Percentiles rank a stretch among this genome's conserved stretches.
Conservation (phyloP, 805 yeast genomes). For the Debaryomyces castellii region DNA sequence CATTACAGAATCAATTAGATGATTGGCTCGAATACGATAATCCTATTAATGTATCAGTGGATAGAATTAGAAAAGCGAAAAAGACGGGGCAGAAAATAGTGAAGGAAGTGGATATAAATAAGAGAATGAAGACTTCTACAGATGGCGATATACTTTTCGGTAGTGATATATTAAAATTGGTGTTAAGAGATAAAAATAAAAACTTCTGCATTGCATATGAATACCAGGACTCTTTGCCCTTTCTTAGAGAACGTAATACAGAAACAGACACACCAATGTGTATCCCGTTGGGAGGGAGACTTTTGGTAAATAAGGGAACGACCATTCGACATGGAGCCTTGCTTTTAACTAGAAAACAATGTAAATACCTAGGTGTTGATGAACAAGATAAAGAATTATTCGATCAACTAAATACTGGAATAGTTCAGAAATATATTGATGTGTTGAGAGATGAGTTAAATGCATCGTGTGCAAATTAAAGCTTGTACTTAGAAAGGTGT, state of each 20-base stretch:
- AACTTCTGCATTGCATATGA: constrained; percentile 60
- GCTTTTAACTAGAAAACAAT: constrained; percentile 30
- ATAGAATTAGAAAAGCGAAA: constrained; percentile 40
- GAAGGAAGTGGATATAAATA: constrained; percentile 51
- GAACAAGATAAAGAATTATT: constrained; percentile 21
- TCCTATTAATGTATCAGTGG: constrained; percentile 60
- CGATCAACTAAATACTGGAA: constrained; percentile 30
- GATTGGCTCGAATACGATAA: constrained; percentile 51
- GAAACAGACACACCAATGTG: constrained; percentile 29
- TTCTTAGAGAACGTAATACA: constrained; percentile 34
- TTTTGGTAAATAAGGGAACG: constrained; percentile 51
- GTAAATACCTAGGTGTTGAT: constrained; percentile 32
- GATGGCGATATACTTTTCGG: background rate
- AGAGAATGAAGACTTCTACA: constrained; percentile 13
- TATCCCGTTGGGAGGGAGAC: constrained; percentile 55
- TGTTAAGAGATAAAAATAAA: constrained; percentile 54
- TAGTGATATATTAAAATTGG: constrained; percentile 47
- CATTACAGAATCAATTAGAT: constrained; percentile 55
- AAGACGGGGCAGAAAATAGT: constrained; percentile 31
- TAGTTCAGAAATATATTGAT: constrained; percentile 39
- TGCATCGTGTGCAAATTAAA: background rate
- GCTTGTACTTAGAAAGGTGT: background rate
- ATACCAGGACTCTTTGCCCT: constrained; percentile 45
- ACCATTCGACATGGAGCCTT: constrained; percentile 47
- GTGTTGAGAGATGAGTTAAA: constrained; percentile 30